Conservation (phyloP, 1,284 basidiomycete species). For the Trichosporon sp. region DNA sequence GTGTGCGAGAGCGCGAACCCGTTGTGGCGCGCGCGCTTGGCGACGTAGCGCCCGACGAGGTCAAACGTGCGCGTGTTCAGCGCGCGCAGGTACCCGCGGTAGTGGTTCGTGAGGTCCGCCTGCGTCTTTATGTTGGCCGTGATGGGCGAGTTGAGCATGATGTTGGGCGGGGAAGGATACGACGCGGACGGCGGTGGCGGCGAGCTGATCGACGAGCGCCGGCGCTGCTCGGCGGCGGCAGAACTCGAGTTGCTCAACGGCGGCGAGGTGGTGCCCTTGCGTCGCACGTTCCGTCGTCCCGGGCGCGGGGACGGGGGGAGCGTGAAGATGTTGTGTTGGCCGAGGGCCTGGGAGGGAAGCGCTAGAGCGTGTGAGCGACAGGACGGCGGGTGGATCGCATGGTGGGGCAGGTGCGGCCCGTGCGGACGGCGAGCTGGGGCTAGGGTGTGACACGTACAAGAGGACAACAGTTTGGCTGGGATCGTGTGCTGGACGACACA, state of each 20-base stretch:
- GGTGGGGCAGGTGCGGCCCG: neutral
- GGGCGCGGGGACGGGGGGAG: neutral
- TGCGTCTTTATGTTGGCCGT: constrained; percentile 8
- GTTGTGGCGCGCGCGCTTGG: constrained; percentile 10
- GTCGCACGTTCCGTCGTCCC: neutral
- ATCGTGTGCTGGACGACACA: neutral
- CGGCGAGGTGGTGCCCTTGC: neutral
- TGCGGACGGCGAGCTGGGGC: neutral
- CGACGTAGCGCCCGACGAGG: constrained; percentile 12
- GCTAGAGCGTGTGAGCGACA: neutral
- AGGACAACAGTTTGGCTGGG: constrained; percentile 2
- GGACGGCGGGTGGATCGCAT: neutral
- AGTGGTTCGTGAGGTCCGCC: constrained; percentile 14
- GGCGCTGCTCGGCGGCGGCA: neutral
- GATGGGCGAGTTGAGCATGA: constrained; percentile 7
- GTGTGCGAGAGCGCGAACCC: neutral
- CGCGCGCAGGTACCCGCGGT: constrained; percentile 15
- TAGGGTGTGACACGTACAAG: neutral
- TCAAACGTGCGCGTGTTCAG: constrained; percentile 17
- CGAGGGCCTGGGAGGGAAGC: neutral
- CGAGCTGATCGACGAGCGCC: neutral
- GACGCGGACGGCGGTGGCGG: neutral
- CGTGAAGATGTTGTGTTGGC: constrained; percentile 3
- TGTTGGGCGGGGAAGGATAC: neutral
- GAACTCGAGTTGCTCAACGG: no score